Conservation (phyloP, 176 grass and related monocot species). For the Aechmea fasciata region DNA sequence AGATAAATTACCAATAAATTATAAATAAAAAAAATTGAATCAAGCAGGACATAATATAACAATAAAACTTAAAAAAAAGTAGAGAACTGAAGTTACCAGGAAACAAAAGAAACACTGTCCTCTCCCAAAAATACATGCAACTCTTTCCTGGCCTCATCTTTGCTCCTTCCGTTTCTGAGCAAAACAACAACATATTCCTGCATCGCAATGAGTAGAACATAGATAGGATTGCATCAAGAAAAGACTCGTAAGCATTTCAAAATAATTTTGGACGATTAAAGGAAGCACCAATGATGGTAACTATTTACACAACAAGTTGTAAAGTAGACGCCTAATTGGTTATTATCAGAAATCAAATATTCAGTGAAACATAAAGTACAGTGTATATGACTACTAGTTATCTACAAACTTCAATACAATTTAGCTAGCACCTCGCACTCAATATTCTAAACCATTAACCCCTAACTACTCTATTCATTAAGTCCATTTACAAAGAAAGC, state of each 20-base stretch:
- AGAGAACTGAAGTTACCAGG: slow-evolving; percentile 46
- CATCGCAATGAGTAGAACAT: slow-evolving; percentile 4
- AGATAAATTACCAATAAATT: slow-evolving; percentile 2
- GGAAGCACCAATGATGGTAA: too few species aligned
- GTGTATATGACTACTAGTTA: too few species aligned
- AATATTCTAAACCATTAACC: too few species aligned
- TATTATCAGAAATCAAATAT: too few species aligned
- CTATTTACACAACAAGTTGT: too few species aligned
- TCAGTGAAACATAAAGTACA: too few species aligned
- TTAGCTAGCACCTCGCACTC: too few species aligned
- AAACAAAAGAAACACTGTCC: slow-evolving; percentile 63
- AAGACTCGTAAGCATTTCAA: not conserved
- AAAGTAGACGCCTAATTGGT: too few species aligned
- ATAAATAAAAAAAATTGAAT: not conserved
- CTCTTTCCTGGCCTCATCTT: slow-evolving; percentile 52
- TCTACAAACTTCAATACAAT: too few species aligned
- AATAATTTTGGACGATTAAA: not conserved
- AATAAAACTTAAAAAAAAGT: not conserved
- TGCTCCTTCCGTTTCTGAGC: slow-evolving; percentile 72
- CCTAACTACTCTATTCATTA: too few species aligned
- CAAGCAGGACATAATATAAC: not conserved
- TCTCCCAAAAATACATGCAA: slow-evolving; percentile 70
- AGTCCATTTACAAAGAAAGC: too few species aligned
- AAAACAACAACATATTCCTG: slow-evolving; percentile 87
- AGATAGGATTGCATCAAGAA: not conserved